Evolutionary conservation across 495 filamentous ascomycete genomes (phyloP), one percentile per base, ranked within the genome.

Genomic region (Hypoxylon intermedium): DNA sequence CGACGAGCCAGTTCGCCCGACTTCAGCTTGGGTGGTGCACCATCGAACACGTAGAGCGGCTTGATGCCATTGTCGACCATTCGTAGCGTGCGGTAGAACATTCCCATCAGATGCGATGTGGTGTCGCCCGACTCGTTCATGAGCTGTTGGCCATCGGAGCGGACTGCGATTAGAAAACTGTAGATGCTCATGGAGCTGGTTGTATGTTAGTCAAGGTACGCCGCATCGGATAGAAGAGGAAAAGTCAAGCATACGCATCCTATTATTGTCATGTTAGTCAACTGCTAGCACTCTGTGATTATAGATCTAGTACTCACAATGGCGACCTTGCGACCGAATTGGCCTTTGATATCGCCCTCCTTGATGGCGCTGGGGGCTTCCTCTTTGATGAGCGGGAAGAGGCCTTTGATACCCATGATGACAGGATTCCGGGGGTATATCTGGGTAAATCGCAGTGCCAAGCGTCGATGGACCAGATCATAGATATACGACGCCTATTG

Each of bases 1-100:
- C 94, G 92, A 75, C 95, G 95, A 18, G 94, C 94, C 11, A 98
- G 77, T 68, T 98, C 94, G 38, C 94, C 94, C 1, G 91, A 95
- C 76, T 98, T 98, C 52, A 98, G 85, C 67, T 97, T 98, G 2
- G 94, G 94, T 3, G 94, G 94, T 20, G 92, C 90, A 34, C 94
- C 94, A 69, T 98, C 94, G 72, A 98, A 98, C 40, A 98, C 94
- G 75, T 94, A 98, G 66, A 98, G 83, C 0, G 94, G 94, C 69
- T 98, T 98, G 76, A 98, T 97, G 48, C 94, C 94, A 67, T 97
- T 97, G 75, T 98, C 94, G 72, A 98, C 90, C 73, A 98, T 97
- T 66, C 94, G 91, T 1, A 98, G 83, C 0, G 94, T 98, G 59
- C 94, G 94, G 80, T 98, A 98, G 77, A 98, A 98, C 88, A 98